Conservation (phyloP, 1,139 yeast species). For the Debaryomyces singareniensis region DNA sequence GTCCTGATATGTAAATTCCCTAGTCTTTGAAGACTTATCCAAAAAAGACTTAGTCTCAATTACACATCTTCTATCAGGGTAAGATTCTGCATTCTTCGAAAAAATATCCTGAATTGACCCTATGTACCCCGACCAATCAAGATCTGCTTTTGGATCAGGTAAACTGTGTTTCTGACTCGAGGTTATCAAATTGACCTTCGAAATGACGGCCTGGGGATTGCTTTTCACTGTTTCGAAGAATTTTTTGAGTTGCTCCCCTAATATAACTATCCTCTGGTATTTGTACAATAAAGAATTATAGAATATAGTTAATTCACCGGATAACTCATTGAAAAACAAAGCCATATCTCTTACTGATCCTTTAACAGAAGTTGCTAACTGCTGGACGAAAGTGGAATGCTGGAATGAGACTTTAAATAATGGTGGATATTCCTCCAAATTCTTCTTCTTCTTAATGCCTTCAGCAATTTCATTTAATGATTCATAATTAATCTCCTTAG, state of each 20-base stretch:
- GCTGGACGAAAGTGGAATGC: constrained; percentile 35
- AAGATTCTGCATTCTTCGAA: constrained; percentile 70
- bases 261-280: constrained; percentile 57
- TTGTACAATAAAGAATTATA: constrained; percentile 78
- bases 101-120: constrained; percentile 97
- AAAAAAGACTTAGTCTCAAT: constrained; percentile 80
- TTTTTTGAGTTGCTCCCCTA: constrained; percentile 68
- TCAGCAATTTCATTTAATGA: constrained; percentile 55
- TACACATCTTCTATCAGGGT: constrained; percentile 85
- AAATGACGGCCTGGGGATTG: constrained; percentile 38
- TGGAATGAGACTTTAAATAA: constrained; percentile 62
- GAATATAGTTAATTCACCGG: constrained; percentile 33
- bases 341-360: constrained; percentile 65
- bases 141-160: constrained; percentile 83
- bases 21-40: constrained; percentile 48
- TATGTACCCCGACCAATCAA: constrained; percentile 86
- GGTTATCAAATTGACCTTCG: constrained; percentile 66
- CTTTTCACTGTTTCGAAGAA: constrained; percentile 31
- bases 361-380: constrained; percentile 39
- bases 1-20: constrained; percentile 76
- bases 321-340: constrained; percentile 32
- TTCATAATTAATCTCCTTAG: constrained; percentile 29
- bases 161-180: constrained; percentile 48
- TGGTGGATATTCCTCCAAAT: constrained; percentile 53
- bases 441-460: constrained; percentile 41